phyloP scores from a whole-genome alignment of 805 yeast genomes.

The Saccharomycopsis lassenensis region DNA sequence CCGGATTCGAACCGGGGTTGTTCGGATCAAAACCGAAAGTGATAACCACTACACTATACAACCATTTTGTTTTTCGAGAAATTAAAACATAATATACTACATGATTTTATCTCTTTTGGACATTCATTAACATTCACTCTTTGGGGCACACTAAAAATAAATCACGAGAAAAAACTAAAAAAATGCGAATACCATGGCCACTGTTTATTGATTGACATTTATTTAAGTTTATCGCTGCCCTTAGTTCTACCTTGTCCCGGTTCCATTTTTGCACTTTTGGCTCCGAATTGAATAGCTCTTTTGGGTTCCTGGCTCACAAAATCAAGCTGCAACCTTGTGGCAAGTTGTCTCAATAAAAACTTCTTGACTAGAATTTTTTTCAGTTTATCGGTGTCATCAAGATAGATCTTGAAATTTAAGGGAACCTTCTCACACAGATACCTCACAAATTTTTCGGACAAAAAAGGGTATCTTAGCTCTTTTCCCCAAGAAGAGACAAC shows the following conservation, averaged over 20 bases:
- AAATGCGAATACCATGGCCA: no score
- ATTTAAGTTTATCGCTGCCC: slow-evolving; percentile 6
- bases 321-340: slow-evolving; percentile 36
- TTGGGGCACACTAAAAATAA: no score
- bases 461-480: slow-evolving; percentile 80
- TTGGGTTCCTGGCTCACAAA: slow-evolving; percentile 67
- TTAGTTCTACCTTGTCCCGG: slow-evolving; percentile 17
- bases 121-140: no score
- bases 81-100: no score
- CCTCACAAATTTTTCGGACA: slow-evolving; percentile 51
- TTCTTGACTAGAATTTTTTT: slow-evolving; percentile 30
- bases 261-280: slow-evolving; percentile 81
- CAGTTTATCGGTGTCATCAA: slow-evolving; percentile 3
- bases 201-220: no score
- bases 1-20: slow-evolving; percentile 85
- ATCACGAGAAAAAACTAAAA: no score
- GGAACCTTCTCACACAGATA: slow-evolving; percentile 39
- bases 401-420: slow-evolving; percentile 31
- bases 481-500: slow-evolving; percentile 81
- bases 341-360: slow-evolving; percentile 50
- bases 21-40: slow-evolving; percentile 51
- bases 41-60: slow-evolving; percentile 52
- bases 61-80: no score
- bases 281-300: slow-evolving; percentile 95
- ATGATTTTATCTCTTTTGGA: no score